phyloP scores from a whole-genome alignment of 2,329 filamentous ascomycete genomes.

The Neoscytalidium dimidiatum region DNA sequence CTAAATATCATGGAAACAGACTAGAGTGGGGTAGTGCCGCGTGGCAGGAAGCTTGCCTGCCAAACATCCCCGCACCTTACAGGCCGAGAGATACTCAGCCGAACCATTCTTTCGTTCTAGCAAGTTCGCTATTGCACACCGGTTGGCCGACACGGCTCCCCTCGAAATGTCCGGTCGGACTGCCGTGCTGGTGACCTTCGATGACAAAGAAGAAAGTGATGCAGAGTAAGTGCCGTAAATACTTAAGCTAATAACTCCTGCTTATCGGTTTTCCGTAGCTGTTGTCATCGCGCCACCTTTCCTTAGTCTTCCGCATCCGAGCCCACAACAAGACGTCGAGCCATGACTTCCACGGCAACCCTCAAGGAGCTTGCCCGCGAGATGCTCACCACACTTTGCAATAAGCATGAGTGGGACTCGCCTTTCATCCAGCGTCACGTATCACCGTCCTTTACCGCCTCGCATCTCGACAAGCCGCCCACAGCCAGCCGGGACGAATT shows the following conservation, averaged over 20 bases:
- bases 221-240: neutral
- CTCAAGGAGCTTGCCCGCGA: slow-evolving; percentile 1
- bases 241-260: neutral
- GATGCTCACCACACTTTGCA: slow-evolving; percentile 2
- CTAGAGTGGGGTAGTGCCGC: too few relatives aligned
- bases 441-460: neutral
- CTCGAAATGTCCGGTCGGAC: neutral
- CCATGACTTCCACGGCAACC: neutral
- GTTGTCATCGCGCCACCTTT: neutral
- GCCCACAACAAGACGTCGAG: neutral
- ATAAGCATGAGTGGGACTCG: neutral
- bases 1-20: too few relatives aligned
- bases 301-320: too few relatives aligned
- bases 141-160: neutral
- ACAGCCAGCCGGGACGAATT: neutral
- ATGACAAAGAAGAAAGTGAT: neutral
- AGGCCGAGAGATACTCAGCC: neutral
- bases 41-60: too few relatives aligned
- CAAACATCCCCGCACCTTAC: neutral
- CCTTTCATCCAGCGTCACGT: neutral
- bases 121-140: too few relatives aligned
- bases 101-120: neutral
- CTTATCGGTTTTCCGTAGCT: too few relatives aligned
- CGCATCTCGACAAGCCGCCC: neutral
- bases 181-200: neutral